Base-by-base conservation (phyloP, 768 basidiomycete species). In the Amanita jacksonii region DNA sequence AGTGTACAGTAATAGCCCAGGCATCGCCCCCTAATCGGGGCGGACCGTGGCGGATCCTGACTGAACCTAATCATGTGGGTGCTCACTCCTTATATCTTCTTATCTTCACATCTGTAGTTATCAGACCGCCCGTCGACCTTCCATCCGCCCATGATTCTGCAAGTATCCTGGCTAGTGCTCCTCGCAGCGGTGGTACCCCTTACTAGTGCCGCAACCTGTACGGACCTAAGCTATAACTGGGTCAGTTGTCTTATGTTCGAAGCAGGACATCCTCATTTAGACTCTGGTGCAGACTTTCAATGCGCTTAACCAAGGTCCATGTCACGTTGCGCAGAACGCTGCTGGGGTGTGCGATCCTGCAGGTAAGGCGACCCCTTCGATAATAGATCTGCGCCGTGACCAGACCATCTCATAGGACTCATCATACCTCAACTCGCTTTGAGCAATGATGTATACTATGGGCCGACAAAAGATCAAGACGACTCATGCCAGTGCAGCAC, bases 401-500 rank as follows among this genome's bases (percentile, higher is more conserved):
- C n/a, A n/a, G n/a, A n/a, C n/a, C n/a, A n/a, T n/a, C n/a, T n/a
- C n/a, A n/a, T n/a, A n/a, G n/a, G n/a, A n/a, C n/a, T n/a, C n/a
- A n/a, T n/a, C n/a, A n/a, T n/a, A n/a, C n/a, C n/a, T n/a, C n/a
- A n/a, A n/a, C n/a, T n/a, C n/a, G n/a, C n/a, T n/a, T n/a, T n/a
- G n/a, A n/a, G n/a, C 18, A 28, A 18, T 7, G 8, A 52, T 22
- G 57, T 52, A n/a, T 73, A 72, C 48, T 49, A 58, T 43, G 67
- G 69, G 1, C 72, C 73, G 8, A 52, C 53, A n/a, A 9, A 43
- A 20, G 49, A 40, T 8, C 49, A 58, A 20, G 64, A 59, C 12
- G 70, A 67, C 41, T 12, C 49, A 13, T 77, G 76, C 53, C 55
- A 56, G 49, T 76, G 75, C 55, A 74, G 67, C 51, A 65, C 73